Evolutionary conservation across 345 rosid genomes (phyloP).

Genomic region (Dovyalis caffra): DNA sequence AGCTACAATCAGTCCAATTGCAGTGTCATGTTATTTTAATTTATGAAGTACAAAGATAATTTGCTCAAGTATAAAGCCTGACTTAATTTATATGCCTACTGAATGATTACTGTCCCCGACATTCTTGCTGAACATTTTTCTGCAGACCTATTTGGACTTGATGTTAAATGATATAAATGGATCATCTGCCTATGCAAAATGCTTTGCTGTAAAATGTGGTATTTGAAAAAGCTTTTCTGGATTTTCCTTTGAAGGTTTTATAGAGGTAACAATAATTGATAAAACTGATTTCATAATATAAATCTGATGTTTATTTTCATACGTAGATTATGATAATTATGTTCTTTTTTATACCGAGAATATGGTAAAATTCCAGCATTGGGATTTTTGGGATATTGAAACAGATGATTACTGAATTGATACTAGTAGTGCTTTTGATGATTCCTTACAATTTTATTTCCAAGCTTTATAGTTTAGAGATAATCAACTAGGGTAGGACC

Average conservation of each 20-base stretch:
- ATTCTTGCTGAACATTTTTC: too few species aligned
- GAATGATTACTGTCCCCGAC: too few species aligned
- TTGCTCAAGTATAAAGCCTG: background rate
- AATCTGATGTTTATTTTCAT: too few species aligned
- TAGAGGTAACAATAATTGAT: background rate
- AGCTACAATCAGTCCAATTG: background rate
- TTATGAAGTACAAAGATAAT: background rate
- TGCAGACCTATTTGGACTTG: background rate
- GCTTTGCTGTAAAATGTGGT: background rate
- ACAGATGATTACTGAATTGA: background rate
- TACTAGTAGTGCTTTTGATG: background rate
- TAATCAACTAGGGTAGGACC: background rate
- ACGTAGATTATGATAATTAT: too few species aligned
- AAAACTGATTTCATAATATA: background rate
- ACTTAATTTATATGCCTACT: too few species aligned
- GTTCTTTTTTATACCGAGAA: background rate
- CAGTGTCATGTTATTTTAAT: background rate
- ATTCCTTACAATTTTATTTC: background rate
- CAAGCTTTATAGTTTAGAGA: background rate
- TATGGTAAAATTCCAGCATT: constrained; percentile 2
- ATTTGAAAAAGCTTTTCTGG: background rate
- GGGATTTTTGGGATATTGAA: background rate
- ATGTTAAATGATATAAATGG: background rate
- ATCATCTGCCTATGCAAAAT: background rate
- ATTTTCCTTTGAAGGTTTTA: too few species aligned